phyloP scores from a whole-genome alignment of 306 rosid genomes.

The Quercus robur region DNA sequence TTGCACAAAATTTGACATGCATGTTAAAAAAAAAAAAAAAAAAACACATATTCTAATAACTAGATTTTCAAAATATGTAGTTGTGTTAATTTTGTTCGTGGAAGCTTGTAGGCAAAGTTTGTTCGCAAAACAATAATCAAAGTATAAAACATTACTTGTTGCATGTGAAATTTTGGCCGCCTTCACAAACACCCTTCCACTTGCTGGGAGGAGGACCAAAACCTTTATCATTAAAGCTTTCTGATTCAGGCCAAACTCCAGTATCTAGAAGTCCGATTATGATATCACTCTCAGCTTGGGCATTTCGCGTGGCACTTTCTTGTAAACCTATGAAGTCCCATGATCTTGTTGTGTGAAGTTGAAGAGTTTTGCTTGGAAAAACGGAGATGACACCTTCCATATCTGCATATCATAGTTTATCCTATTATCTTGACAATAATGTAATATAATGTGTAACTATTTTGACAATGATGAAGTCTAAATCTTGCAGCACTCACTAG shows the following conservation, averaged over 20 bases:
- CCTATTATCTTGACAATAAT: no score
- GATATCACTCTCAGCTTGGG: neutral
- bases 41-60: no score
- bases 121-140: no score
- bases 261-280: conserved; percentile 22
- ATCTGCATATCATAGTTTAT: neutral
- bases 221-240: conserved; percentile 20
- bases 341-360: conserved; percentile 14
- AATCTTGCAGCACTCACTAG: neutral
- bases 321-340: conserved; percentile 30
- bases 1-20: no score
- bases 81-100: no score
- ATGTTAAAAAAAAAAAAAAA: no score
- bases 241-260: conserved; percentile 30
- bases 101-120: no score
- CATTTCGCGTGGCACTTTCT: neutral
- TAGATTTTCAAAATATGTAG: no score
- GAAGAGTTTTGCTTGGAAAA: conserved; percentile 13
- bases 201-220: conserved; percentile 19
- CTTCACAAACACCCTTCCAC: conserved; percentile 24
- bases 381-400: conserved; percentile 21
- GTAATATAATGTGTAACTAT: no score
- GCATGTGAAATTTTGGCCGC: conserved; percentile 20
- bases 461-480: no score
- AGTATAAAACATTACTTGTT: conserved; percentile 13